Evolutionary conservation across 768 basidiomycete genomes (phyloP), one percentile per base, ranked within the genome.

Genomic region (Rhizopogon sp.): DNA sequence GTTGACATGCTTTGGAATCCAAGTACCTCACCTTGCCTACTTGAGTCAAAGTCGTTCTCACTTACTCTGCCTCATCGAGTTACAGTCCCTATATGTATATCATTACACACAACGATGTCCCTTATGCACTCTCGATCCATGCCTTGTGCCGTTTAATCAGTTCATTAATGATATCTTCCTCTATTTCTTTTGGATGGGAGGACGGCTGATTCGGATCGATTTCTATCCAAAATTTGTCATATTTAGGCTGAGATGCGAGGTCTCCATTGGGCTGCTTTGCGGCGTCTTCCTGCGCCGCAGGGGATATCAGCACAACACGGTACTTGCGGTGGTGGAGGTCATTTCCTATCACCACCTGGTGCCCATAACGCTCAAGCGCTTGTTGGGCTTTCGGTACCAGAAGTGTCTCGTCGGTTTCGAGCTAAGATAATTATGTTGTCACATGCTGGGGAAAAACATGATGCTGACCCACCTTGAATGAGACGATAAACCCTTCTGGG

Each of bases 271-370:
- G 44, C 16, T 58, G 50, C 39, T 54, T 28, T 33, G 61, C 53
- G 20, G 39, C 14, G 29, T 53, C 35, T 25, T 53, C n/a, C 4
- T 57, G 58, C 57, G 51, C 61, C 59, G 53, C 66, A 56, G 57
- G 83, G 17, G 90, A 89, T 31, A 99, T 88, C 64, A 98, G 89
- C 5, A 96, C 90, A 53, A 99, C 96, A 67, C 94, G 89, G 58
- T 81, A 81, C 69, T 99, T 99, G 51, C 97, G 83, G 39, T 82
- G 80, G 64, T 94, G 82, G n/a, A 99, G 83, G 57, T 93, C 88
- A 70, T 99, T 99, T 17, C 93, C 97, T 58, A 99, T 92, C 51
- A 99, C 97, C 29, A 97, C 85, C 66, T 98, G 95, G 68, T 98
- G 97, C 1, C 95, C 94, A 69, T 98, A 99, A 25, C 95, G 83